These are phyloP conservation scores for Hsuehochloa calcarea DNA, from an alignment of 176 grass and related monocot genomes.

Conservation along the genomic window DNA sequence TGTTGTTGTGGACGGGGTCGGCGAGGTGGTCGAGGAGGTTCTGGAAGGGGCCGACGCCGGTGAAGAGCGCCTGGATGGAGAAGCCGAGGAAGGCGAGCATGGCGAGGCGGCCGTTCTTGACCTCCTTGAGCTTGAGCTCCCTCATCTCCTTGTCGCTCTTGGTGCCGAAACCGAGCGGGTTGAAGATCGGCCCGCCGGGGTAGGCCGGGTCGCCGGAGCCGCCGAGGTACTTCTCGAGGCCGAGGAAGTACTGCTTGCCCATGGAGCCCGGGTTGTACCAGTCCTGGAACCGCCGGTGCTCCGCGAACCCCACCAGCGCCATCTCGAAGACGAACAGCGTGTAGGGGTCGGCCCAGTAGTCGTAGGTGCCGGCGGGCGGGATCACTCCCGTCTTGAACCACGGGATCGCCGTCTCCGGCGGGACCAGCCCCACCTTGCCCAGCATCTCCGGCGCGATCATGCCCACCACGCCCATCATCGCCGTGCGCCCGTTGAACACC, in stretches of 20 bases:
- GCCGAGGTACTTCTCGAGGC: slow-evolving; percentile 70
- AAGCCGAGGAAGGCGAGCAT: slow-evolving; percentile 81
- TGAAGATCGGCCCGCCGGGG: slow-evolving; percentile 83
- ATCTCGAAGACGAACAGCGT: slow-evolving; percentile 92
- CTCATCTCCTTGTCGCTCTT: slow-evolving; percentile 77
- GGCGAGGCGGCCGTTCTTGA: slow-evolving; percentile 82
- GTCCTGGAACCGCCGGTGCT: slow-evolving; percentile 96
- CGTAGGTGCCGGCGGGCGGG: slow-evolving; percentile 81
- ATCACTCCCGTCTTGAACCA: slow-evolving; percentile 94
- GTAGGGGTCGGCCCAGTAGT: slow-evolving; percentile 94
- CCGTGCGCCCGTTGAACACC: slow-evolving; percentile 82
- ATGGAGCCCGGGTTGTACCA: slow-evolving; percentile 87
- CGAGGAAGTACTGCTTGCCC: slow-evolving; percentile 91
- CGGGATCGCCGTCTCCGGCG: slow-evolving; percentile 74
- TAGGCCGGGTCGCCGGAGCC: slow-evolving; percentile 76
- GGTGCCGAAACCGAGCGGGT: slow-evolving; percentile 73
- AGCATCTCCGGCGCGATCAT: slow-evolving; percentile 68
- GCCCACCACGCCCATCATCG: slow-evolving; percentile 79
- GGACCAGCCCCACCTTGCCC: slow-evolving; percentile 70
- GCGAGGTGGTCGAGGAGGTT: slow-evolving; percentile 89
- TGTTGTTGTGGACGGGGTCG: slow-evolving; percentile 90
- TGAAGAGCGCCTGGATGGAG: slow-evolving; percentile 66
- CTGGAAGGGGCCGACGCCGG: slow-evolving; percentile 78
- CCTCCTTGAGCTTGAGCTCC: slow-evolving; percentile 84
- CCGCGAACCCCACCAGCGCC: slow-evolving; percentile 92